Evolutionary conservation across 768 basidiomycete genomes (phyloP).

Genomic region (Leccinum subgranulosum): DNA sequence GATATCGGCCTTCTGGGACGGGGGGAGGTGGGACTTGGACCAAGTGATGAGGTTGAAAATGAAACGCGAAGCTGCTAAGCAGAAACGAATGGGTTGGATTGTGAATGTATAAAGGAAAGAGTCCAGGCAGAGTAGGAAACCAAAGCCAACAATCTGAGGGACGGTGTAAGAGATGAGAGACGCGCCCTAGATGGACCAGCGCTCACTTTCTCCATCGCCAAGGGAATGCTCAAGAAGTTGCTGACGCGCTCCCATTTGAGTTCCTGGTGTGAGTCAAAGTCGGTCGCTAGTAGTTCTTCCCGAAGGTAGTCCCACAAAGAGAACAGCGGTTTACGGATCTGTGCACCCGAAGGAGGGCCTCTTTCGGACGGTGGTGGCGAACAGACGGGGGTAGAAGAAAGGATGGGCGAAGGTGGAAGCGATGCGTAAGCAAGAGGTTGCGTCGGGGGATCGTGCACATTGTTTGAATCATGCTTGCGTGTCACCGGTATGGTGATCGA

Average conservation of each 20-base stretch:
- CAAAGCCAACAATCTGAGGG: slow-evolving; percentile 82
- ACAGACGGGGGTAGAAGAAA: slow-evolving; percentile 39
- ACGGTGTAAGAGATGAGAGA: slow-evolving; percentile 3
- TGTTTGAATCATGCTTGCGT: slow-evolving; percentile 12
- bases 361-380: slow-evolving; percentile 24
- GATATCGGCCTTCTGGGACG: slow-evolving; percentile 91
- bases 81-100: slow-evolving; percentile 87
- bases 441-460: slow-evolving; percentile 4
- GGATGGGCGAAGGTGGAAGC: slow-evolving; percentile 69
- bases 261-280: slow-evolving; percentile 92
- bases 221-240: slow-evolving; percentile 90
- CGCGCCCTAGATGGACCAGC: background rate
- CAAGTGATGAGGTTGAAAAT: slow-evolving; percentile 47
- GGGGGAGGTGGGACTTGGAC: slow-evolving; percentile 59
- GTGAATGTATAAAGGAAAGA: slow-evolving; percentile 98
- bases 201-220: slow-evolving; percentile 90
- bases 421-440: slow-evolving; percentile 63
- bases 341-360: slow-evolving; percentile 13
- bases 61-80: slow-evolving; percentile 59
- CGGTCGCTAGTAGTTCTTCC: slow-evolving; percentile 87
- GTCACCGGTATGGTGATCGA: slow-evolving; percentile 9
- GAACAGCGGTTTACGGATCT: slow-evolving; percentile 48
- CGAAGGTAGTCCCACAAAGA: slow-evolving; percentile 91
- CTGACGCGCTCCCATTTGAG: slow-evolving; percentile 95
- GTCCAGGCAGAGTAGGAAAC: slow-evolving; percentile 90